Evolutionary conservation across 1,139 yeast genomes (phyloP), one percentile per base, ranked within the genome.

Genomic region (Candida albicans): DNA sequence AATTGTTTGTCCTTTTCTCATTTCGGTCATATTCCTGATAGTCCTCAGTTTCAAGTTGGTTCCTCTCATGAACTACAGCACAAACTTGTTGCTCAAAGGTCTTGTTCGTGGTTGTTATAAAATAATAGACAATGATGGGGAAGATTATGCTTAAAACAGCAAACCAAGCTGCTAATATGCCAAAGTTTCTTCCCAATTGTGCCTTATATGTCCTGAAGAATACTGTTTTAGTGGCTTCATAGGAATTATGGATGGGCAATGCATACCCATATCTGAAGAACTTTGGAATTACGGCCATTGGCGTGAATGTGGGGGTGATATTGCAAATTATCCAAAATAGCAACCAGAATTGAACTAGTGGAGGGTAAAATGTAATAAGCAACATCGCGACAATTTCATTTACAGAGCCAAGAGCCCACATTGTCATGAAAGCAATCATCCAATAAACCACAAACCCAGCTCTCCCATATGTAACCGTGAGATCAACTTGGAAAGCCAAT

Each of bases 391-490:
- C 59, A 3, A 68, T 59, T 54, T 73, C 78, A 52, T 70, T 73
- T 41, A 66, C 64, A 27, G 64, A 51, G 12, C 78, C 78, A 10
- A 73, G 77, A 1, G 71, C 66, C 58, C 68, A 58, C 75, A 73
- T 71, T 10, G 77, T 70, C 38, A 71, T 47, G 53, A 61, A 72
- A 4, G 70, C 57, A 27, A 68, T 52, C 70, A 69, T 64, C 77
- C 77, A 73, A 47, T 71, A 71, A 1, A 73, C 75, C 45, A 72
- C 55, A 49, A 72, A 73, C 0, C 78, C 78, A 51, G 33, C 67
- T 32, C 55, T 57, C 2, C 78, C 78, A 55, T 68, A 73, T 0
- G 77, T 62, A 1, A 39, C 52, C 0, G 64, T 57, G 46, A 73
- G 68, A 49, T 72, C 72, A 26, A 70, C 70, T 53, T 72, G 77